phyloP scores from a whole-genome alignment of 2,329 filamentous ascomycete genomes.

The Microdochium bolleyi region DNA sequence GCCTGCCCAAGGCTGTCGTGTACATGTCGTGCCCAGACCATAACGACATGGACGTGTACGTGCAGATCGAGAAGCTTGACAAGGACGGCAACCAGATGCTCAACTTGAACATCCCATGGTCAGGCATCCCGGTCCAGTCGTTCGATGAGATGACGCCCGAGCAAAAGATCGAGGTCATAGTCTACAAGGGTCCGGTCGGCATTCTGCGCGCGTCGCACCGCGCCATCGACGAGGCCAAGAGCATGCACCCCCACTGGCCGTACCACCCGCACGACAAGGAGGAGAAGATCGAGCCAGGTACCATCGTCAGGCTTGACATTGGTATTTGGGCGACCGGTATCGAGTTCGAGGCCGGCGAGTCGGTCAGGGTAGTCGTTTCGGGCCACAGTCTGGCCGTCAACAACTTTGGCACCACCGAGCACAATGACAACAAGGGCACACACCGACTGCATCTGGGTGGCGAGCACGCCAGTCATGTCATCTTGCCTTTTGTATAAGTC shows the following conservation, averaged over 20 bases:
- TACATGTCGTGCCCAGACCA: slow-evolving; percentile 32
- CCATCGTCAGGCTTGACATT: slow-evolving; percentile 16
- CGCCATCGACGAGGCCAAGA: slow-evolving; percentile 21
- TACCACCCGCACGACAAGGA: slow-evolving; percentile 13
- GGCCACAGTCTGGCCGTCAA: slow-evolving; percentile 10
- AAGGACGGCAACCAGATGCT: slow-evolving; percentile 29
- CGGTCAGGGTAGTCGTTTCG: slow-evolving; percentile 13
- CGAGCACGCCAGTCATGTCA: slow-evolving; percentile 10
- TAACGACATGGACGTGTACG: slow-evolving; percentile 35
- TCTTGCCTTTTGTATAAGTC: slow-evolving; percentile 6
- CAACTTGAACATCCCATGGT: slow-evolving; percentile 32
- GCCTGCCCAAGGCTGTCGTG: slow-evolving; percentile 35
- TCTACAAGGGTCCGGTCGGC: slow-evolving; percentile 31
- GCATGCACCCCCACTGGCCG: slow-evolving; percentile 19
- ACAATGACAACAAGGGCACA: slow-evolving; percentile 8
- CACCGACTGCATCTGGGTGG: slow-evolving; percentile 13
- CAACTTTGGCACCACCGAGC: slow-evolving; percentile 5
- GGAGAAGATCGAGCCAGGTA: slow-evolving; percentile 12
- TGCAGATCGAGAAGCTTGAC: slow-evolving; percentile 34
- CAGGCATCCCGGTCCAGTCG: slow-evolving; percentile 13
- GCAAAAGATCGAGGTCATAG: slow-evolving; percentile 27
- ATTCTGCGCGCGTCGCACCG: slow-evolving; percentile 35
- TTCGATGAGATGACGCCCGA: slow-evolving; percentile 21
- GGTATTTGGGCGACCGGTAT: slow-evolving; percentile 19
- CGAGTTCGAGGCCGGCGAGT: slow-evolving; percentile 17